Evolutionary conservation across 306 rosid species (phyloP).

Genomic region (Cicer pinnatifidum): DNA sequence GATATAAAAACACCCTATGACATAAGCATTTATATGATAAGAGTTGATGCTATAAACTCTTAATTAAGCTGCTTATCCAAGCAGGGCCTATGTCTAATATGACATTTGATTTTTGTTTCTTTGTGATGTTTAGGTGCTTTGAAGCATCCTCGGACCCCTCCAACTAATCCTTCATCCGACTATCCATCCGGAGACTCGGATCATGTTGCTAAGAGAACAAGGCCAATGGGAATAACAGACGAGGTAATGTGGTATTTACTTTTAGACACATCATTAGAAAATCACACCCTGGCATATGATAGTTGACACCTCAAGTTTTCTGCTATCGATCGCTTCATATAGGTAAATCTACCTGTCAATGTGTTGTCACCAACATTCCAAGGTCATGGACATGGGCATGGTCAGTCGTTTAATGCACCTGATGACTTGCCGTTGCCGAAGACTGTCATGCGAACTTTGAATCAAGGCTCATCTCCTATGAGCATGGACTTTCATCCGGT

Average conservation of each 20-base stretch:
- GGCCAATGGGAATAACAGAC: slow-evolving; percentile 83
- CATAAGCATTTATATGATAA: too few species aligned
- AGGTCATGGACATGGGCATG: slow-evolving; percentile 67
- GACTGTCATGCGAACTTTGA: slow-evolving; percentile 70
- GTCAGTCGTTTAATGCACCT: slow-evolving; percentile 78
- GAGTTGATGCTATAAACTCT: too few species aligned
- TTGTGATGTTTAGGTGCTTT: slow-evolving; percentile 72
- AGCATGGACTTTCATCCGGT: slow-evolving; percentile 99
- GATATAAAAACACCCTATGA: too few species aligned
- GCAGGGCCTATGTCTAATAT: slow-evolving; percentile 4
- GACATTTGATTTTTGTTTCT: slow-evolving; percentile 37
- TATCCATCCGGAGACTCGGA: slow-evolving; percentile 95
- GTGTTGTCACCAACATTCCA: slow-evolving; percentile 81
- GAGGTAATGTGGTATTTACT: slow-evolving; percentile 62
- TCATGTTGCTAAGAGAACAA: slow-evolving; percentile 85
- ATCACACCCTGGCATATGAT: slow-evolving; percentile 11
- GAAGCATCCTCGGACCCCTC: slow-evolving; percentile 97
- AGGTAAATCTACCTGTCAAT: slow-evolving; percentile 93
- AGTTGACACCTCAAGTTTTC: slow-evolving; percentile 1
- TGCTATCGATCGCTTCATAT: slow-evolving; percentile 44
- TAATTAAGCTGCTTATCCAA: too few species aligned
- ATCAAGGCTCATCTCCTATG: slow-evolving; percentile 97
- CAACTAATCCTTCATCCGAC: slow-evolving; percentile 86
- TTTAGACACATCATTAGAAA: slow-evolving; percentile 25
- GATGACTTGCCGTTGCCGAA: slow-evolving; percentile 94